Conservation (phyloP, 2,329 filamentous ascomycete genomes). For the Neobulgaria alba region DNA sequence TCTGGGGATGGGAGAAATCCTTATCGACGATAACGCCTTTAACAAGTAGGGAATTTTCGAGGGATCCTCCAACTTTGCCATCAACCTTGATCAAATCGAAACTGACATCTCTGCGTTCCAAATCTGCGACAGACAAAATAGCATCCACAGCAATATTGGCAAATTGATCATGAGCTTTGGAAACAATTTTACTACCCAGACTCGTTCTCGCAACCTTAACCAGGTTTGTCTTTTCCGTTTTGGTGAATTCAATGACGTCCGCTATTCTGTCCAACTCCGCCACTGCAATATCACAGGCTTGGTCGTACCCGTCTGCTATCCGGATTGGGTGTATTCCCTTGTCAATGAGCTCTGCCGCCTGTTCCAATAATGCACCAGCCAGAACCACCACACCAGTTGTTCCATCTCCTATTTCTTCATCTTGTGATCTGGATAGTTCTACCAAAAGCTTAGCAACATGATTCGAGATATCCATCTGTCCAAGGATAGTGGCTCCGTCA, state of each 20-base stretch:
- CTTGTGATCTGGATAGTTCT: conserved; percentile 95
- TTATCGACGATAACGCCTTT: conserved; percentile 99
- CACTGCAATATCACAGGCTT: conserved; percentile 94
- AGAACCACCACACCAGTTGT: conserved; percentile 97
- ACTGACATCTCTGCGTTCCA: conserved; percentile 94
- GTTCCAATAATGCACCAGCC: conserved; percentile 88
- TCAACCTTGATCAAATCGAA: conserved; percentile 99
- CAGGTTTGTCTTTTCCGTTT: conserved; percentile 72
- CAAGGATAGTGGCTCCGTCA: conserved; percentile 93
- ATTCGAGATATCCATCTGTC: conserved; percentile 98
- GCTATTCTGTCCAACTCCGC: conserved; percentile 88
- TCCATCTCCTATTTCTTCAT: conserved; percentile 97
- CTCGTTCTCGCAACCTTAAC: conserved; percentile 93
- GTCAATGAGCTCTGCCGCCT: conserved; percentile 95
- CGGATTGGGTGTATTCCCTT: conserved; percentile 99
- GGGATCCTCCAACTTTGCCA: conserved; percentile 87
- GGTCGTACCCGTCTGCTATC: conserved; percentile 96
- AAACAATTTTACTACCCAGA: conserved; percentile 97
- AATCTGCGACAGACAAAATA: conserved; percentile 89
- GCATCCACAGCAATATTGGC: conserved; percentile 95
- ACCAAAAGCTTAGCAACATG: conserved; percentile 96
- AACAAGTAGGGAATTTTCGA: conserved; percentile 90
- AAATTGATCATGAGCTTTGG: conserved; percentile 97
- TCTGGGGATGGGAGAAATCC: conserved; percentile 98
- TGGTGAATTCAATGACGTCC: conserved; percentile 80